Base-by-base conservation (phyloP, 2,329 filamentous ascomycete species). In the Fusarium sp. region DNA sequence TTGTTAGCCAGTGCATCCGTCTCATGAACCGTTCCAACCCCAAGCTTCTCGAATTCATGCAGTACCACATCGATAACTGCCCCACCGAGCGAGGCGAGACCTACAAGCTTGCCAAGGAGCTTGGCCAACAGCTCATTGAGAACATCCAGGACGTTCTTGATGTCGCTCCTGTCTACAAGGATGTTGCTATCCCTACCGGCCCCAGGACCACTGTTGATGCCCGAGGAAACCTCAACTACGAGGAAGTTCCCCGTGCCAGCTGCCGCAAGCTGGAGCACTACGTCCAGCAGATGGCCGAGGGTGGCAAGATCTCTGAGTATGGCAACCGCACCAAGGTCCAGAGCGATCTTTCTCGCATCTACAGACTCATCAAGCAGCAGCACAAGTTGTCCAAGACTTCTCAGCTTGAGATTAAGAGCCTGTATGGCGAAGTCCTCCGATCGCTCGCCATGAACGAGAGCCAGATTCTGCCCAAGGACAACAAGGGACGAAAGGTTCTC, bases 11-110 rank as follows among this genome's bases (percentile, higher is more conserved):
- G 79, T 99, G 96, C 83, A 98, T 99, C 77, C 92, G 93, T 72
- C 96, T 99, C 82, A 99, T 99, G 96, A 99, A 97, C 84, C 92
- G 96, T 67, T 97, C 96, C 34, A 99, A 98, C 79, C 96, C 96
- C 4, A 91, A 93, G 36, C 89, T 99, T 2, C 88, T 99, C 61
- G 95, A 99, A 74, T 99, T 97, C 82, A 99, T 99, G 96, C 96
- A 99, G 79, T 98, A 99, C 76, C 96, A 99, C 83, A 99, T 99
- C 76, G 96, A 99, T 76, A 96, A 98, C 84, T 98, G 95, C 83
- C 96, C 96, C 1, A 94, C 94, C 0, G 94, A 99, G 77, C 91
- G 95, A 51, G 96, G 96, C 62, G 96, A 99, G 83, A 99, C 96
- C 2, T 99, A 99, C 82, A 88, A 96, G 82, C 89, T 99, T n/a